These are phyloP conservation scores for Capsicum rhomboideum DNA, from an alignment of 257 asterid genomes.

Conservation along the genomic window DNA sequence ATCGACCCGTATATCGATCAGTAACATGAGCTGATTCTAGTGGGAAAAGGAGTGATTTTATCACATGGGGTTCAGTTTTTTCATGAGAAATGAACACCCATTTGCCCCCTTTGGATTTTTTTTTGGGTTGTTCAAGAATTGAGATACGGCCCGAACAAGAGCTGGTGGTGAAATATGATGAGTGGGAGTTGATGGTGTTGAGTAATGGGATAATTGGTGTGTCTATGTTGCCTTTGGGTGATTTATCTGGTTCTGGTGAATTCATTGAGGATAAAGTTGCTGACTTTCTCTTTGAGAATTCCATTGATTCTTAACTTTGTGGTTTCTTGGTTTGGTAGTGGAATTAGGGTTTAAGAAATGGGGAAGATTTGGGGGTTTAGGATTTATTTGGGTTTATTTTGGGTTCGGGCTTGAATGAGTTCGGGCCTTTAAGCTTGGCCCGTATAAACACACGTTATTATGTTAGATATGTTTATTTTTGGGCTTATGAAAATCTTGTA, in stretches of 20 bases:
- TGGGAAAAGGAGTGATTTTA: slow-evolving; percentile 36
- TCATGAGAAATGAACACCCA: slow-evolving; percentile 90
- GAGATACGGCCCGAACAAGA: slow-evolving; percentile 99
- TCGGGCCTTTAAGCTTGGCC: neutral
- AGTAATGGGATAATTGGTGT: slow-evolving; percentile 68
- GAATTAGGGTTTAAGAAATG: neutral
- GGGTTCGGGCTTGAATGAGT: neutral
- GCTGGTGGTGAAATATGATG: slow-evolving; percentile 91
- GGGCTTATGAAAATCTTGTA: no score
- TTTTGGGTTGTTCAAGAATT: slow-evolving; percentile 74
- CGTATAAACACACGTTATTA: neutral
- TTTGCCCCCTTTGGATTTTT: slow-evolving; percentile 82
- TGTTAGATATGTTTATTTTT: neutral
- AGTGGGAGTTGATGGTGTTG: slow-evolving; percentile 59
- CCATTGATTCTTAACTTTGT: slow-evolving; percentile 23
- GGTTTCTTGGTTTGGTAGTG: neutral
- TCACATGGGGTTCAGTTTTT: slow-evolving; percentile 35
- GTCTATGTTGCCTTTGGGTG: slow-evolving; percentile 87
- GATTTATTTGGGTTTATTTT: neutral
- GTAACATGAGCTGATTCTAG: neutral
- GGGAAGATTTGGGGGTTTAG: neutral
- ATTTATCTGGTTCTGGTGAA: slow-evolving; percentile 74
- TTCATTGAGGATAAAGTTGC: slow-evolving; percentile 56
- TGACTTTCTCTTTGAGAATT: slow-evolving; percentile 66
- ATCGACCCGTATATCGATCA: no score